Evolutionary conservation across 805 yeast genomes (phyloP), one percentile per base, ranked within the genome.

Genomic region (Hemisphaericaspora nanyangensis): DNA sequence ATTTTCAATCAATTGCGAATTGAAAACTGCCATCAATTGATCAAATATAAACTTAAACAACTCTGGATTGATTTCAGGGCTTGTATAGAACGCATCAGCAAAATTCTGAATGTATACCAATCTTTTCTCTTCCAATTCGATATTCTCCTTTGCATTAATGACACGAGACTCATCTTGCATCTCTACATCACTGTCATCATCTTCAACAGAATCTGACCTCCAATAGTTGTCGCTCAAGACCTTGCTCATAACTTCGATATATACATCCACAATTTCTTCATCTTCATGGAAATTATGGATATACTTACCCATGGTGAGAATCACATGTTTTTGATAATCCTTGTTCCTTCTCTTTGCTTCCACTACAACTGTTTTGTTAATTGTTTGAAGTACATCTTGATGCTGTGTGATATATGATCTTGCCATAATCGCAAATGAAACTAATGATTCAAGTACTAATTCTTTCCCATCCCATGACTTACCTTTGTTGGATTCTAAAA

Each of bases 401-500:
- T 36, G 13, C 2, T 29, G 8, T 1, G 35, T 7, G 28, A 80
- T 47, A 31, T 54, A 64, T 0, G 47, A 49, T 34, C 67, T 60
- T 7, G 79, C 69, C 43, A 76, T 77, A 13, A 65, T 51, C 0
- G 82, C 54, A 24, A 85, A 67, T 1, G 77, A 60, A 0, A 85
- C 83, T 38, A 90, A 62, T 0, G 96, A 85, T 27, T 77, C 79
- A 15, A 88, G 64, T 1, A 93, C 73, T 20, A 70, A 59, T 49
- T 89, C 96, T 52, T 91, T 91, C 5, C 97, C 98, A 12, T 72
- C 71, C 93, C 96, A 91, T 7, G 91, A 76, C 43, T 95, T 77
- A 1, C 96, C 96, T 39, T 72, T 68, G 39, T 80, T 70, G 0
- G 95, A 78, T 20, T 70, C 72, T 13, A 85, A 55, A 33, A 87